Evolutionary conservation across 2,329 filamentous ascomycete species (phyloP).

Genomic region (Talaromyces sp.): DNA sequence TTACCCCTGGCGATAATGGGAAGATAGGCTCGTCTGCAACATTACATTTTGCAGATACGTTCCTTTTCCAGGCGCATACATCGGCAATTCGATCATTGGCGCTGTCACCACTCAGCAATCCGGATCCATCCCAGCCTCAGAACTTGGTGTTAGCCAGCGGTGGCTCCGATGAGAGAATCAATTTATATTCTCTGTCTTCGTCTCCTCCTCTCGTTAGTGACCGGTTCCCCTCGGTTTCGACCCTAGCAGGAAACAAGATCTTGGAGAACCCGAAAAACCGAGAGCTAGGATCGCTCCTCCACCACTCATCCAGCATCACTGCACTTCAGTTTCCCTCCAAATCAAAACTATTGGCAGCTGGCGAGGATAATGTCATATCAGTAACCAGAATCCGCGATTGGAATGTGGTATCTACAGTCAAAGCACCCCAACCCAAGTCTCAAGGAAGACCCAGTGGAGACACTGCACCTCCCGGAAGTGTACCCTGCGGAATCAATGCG

Average conservation of each 20-base stretch:
- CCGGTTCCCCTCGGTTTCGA: constrained; percentile 56
- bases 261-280: constrained; percentile 81
- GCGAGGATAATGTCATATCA: constrained; percentile 86
- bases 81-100: constrained; percentile 87
- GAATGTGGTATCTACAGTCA: constrained; percentile 80
- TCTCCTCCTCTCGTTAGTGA: constrained; percentile 56
- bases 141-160: constrained; percentile 88
- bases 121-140: constrained; percentile 53
- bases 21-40: constrained; percentile 20
- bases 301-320: constrained; percentile 80
- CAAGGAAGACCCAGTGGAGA: constrained; percentile 80
- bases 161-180: constrained; percentile 88
- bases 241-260: constrained; percentile 66
- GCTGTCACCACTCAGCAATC: constrained; percentile 67
- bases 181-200: constrained; percentile 82
- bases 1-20: constrained; percentile 6
- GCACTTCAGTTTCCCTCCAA: constrained; percentile 75
- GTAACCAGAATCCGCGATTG: constrained; percentile 85
- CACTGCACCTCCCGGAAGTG: constrained; percentile 73
- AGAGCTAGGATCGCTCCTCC: constrained; percentile 78
- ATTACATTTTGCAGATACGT: constrained; percentile 78
- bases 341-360: constrained; percentile 79
- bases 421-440: constrained; percentile 77
- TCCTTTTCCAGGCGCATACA: constrained; percentile 89
- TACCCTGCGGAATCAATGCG: constrained; percentile 85